Evolutionary conservation across 805 yeast genomes (phyloP).

Genomic region (Myxozyma lipomycoides): DNA sequence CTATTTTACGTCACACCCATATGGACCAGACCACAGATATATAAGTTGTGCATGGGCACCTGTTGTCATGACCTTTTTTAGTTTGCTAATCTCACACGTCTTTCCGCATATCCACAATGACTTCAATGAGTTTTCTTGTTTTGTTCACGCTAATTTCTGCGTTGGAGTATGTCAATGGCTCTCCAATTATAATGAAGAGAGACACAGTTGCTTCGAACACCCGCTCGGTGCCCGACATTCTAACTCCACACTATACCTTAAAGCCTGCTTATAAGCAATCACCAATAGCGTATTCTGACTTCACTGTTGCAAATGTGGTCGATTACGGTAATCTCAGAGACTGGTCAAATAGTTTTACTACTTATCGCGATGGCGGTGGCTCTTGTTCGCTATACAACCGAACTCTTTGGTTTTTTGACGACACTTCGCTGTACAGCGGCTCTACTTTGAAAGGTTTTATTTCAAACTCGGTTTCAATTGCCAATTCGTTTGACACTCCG

Average conservation of each 20-base stretch:
- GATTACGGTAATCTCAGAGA: constrained; percentile 16
- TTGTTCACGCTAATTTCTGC: too few relatives aligned
- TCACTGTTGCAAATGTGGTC: not conserved
- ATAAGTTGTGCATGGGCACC: too few relatives aligned
- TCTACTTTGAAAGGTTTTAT: constrained; percentile 8
- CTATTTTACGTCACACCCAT: too few relatives aligned
- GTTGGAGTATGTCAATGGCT: too few relatives aligned
- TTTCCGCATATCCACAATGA: too few relatives aligned
- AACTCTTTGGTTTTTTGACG: constrained; percentile 20
- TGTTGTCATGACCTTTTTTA: too few relatives aligned
- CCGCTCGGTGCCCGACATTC: not conserved
- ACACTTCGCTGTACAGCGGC: constrained; percentile 10
- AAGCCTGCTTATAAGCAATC: not conserved
- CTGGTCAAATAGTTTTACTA: constrained; percentile 5
- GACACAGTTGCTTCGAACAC: not conserved
- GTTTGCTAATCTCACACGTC: too few relatives aligned
- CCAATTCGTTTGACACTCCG: not conserved
- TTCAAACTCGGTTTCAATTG: constrained; percentile 6
- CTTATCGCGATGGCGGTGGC: constrained; percentile 27
- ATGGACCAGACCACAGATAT: too few relatives aligned
- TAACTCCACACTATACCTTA: not conserved
- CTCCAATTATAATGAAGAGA: too few relatives aligned
- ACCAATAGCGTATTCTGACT: not conserved
- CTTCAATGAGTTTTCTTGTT: too few relatives aligned
- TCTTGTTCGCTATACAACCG: constrained; percentile 22